A percentile compares a stretch with the other conserved stretches of the same genome.
Evolutionary conservation across 148 eudicot genomes (phyloP).

Genomic region (Cornus controversa): DNA sequence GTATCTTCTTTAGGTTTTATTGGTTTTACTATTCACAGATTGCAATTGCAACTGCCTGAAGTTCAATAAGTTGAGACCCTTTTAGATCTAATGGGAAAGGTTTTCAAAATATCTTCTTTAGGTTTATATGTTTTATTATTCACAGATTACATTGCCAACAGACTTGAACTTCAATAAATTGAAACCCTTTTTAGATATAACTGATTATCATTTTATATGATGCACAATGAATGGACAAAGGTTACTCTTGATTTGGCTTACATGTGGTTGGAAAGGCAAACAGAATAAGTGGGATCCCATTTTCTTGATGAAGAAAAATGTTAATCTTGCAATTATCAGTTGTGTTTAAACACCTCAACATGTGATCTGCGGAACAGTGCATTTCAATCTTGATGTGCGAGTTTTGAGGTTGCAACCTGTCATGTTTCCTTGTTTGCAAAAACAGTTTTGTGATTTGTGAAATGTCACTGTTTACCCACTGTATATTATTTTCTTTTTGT

Average conservation of each 20-base stretch:
- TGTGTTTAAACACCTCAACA: background rate
- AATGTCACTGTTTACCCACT: background rate
- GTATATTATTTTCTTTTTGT: background rate
- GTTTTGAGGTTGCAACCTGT: background rate
- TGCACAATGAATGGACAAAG: background rate
- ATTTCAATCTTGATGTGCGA: background rate
- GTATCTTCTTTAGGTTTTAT: background rate
- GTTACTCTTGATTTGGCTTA: constrained; percentile 7
- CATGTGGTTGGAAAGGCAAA: background rate
- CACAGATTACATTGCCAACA: background rate
- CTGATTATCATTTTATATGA: background rate
- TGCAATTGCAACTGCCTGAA: too few species aligned
- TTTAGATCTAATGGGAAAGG: too few species aligned
- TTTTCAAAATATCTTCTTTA: background rate
- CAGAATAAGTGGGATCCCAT: background rate
- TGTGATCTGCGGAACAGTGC: background rate
- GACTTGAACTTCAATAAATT: constrained; percentile 1
- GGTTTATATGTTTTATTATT: background rate
- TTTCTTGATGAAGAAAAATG: background rate
- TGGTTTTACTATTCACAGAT: too few species aligned
- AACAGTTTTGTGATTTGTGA: background rate
- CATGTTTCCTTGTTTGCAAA: background rate
- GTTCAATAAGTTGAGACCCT: too few species aligned
- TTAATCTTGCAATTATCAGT: background rate
- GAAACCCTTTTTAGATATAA: background rate